Base-by-base conservation (phyloP, 176 grass and related monocot species). In the Eleusine coracana region DNA sequence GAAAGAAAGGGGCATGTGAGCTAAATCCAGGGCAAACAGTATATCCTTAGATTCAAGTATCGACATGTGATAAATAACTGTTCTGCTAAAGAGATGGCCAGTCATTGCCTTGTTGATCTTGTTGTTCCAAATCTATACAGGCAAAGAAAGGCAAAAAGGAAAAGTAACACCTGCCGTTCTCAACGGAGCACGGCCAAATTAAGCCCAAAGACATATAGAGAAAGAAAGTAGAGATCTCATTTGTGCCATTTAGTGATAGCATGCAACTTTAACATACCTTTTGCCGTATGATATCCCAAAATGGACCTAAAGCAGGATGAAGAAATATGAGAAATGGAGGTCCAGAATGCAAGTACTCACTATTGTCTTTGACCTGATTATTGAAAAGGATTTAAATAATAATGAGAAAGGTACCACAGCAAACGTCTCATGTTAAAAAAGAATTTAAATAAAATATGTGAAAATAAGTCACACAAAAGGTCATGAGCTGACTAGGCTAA, bases 251-350 rank as follows among this genome's bases (percentile, higher is more conserved):
- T 50, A 49, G 17, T 48, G 68, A 45, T 31, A 51, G 21, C 9
- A 70, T 66, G 58, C 17, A 56, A 76, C 28, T 73, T 18, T 29
- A 78, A 3, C 88, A 83, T 83, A 98, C 96, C 96, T 98, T 98
- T 87, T 96, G 96, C 37, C 83, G 84, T 44, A 79, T 90, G 70
- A 92, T 88, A 83, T 96, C 87, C 96, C 96, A 98, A 82, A 98
- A 86, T 87, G 96, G 96, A 78, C 96, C 96, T 87, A 98, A 87
- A 88, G 91, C 91, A 81, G 93, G 93, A 90, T 96, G 96, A 84
- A 98, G 93, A 85, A 98, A 98, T 84, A 98, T 92, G 86, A 98
- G 89, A 83, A 93, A 98, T 21, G 96, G 96, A 1, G 89, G 89
- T 20, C 64, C 85, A 48, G 86, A 93, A 88, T 67, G 67, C 73